phyloP scores from a whole-genome alignment of 805 yeast genomes.

The Suhomyces xylopsoci region DNA sequence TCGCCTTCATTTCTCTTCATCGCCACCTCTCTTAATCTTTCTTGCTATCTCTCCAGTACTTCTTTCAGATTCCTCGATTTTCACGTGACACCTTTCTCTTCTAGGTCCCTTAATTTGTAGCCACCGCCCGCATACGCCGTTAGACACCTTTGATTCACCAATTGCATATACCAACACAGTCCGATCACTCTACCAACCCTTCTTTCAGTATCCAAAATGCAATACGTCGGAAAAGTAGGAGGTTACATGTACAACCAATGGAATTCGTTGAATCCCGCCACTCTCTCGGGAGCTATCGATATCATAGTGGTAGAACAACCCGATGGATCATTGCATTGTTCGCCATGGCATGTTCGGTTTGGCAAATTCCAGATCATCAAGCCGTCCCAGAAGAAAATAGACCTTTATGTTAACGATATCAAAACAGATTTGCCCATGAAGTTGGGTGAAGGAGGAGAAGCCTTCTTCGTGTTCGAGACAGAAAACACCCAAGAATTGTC shows the following conservation, averaged over 20 bases:
- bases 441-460: conserved; percentile 96
- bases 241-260: conserved; percentile 95
- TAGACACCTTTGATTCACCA: not conserved
- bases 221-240: conserved; percentile 93
- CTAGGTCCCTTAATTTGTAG: not conserved
- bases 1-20: not conserved
- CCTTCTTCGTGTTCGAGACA: conserved; percentile 93
- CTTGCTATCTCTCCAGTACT: too few relatives aligned
- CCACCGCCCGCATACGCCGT: not conserved
- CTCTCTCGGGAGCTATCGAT: conserved; percentile 95
- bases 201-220: conserved; percentile 51
- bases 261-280: conserved; percentile 95
- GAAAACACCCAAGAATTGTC: conserved; percentile 59
- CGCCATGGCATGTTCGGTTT: conserved; percentile 95
- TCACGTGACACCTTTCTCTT: not conserved
- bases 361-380: conserved; percentile 90
- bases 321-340: conserved; percentile 75
- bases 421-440: conserved; percentile 90
- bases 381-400: conserved; percentile 94
- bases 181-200: conserved; percentile 8
- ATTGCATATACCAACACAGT: not conserved
- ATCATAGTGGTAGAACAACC: conserved; percentile 91
- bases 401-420: conserved; percentile 78
- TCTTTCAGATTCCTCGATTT: not conserved
- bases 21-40: not conserved